Percentiles rank a stretch among this genome's conserved stretches.
Evolutionary conservation across 345 rosid species (phyloP).

Genomic region (Syzygium aromaticum): DNA sequence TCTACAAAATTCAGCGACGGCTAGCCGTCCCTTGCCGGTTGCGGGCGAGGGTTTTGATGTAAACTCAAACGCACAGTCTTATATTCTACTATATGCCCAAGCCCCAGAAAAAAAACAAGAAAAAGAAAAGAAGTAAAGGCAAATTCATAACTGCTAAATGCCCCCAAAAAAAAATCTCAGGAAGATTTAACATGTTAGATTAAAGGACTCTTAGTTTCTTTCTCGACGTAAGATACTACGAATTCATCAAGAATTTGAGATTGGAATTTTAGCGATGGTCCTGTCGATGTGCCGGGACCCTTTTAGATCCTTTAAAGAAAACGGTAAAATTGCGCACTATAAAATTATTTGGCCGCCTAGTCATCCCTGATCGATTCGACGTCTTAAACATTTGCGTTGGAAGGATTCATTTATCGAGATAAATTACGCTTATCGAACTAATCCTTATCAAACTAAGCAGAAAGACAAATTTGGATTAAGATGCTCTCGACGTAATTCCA

Average conservation of each 20-base stretch:
- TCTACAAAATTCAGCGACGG: too few species aligned
- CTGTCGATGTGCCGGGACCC: fast-evolving
- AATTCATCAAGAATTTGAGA: not conserved
- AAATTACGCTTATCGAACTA: not conserved
- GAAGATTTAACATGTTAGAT: not conserved
- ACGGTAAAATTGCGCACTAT: fast-evolving
- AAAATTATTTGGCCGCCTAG: not conserved
- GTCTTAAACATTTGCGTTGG: not conserved
- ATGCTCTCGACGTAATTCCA: too few species aligned
- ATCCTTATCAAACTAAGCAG: too few species aligned
- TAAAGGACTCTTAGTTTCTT: not conserved
- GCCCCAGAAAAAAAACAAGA: not conserved
- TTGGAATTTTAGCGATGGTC: not conserved
- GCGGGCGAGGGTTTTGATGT: too few species aligned
- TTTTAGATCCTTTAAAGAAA: not conserved
- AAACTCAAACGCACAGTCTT: not conserved
- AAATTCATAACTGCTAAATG: not conserved
- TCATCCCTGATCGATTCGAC: not conserved
- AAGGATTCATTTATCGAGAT: not conserved
- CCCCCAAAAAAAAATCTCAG: not conserved
- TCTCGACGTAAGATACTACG: not conserved
- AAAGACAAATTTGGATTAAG: too few species aligned
- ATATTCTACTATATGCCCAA: not conserved
- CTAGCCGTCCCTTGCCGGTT: too few species aligned
- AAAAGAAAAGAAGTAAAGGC: not conserved